Percentiles rank a stretch among this genome's conserved stretches.
These are phyloP conservation scores for Biscogniauxia sp. DNA, from an alignment of 2,329 filamentous ascomycete species.

Conservation along the genomic window DNA sequence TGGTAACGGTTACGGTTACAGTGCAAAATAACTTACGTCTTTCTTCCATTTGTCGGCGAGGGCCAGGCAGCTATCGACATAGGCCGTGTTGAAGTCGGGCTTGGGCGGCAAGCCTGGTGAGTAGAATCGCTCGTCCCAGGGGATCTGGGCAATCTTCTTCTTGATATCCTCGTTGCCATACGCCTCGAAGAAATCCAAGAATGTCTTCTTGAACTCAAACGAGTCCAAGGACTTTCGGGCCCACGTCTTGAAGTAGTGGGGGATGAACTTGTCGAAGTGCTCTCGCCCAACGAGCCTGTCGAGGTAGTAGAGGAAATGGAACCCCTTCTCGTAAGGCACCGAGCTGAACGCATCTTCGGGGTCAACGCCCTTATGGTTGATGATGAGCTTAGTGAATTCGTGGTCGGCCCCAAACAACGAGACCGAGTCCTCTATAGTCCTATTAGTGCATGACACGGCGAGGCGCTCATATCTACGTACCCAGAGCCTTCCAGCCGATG, in stretches of 20 bases:
- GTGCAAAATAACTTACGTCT: conserved; percentile 42
- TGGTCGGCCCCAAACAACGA: conserved; percentile 77
- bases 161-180: conserved; percentile 60
- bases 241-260: conserved; percentile 87
- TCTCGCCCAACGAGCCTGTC: conserved; percentile 80
- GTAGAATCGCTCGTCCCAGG: conserved; percentile 92
- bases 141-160: conserved; percentile 67
- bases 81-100: conserved; percentile 83
- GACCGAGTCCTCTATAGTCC: conserved; percentile 66
- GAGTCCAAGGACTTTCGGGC: conserved; percentile 85
- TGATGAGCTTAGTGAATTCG: conserved; percentile 88
- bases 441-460: conserved; percentile 3
- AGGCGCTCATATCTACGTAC: conserved; percentile 33
- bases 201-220: conserved; percentile 88
- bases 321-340: conserved; percentile 94
- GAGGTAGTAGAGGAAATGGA: conserved; percentile 88
- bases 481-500: conserved; percentile 88
- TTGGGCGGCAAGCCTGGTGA: conserved; percentile 85
- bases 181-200: conserved; percentile 77
- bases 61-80: conserved; percentile 81
- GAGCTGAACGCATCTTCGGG: conserved; percentile 94
- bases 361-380: conserved; percentile 84
- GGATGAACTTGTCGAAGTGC: conserved; percentile 95
- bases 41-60: conserved; percentile 80
- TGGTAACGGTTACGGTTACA: too few species aligned